Base-by-base conservation (phyloP, 495 filamentous ascomycete species). In the Cercophora samala region DNA sequence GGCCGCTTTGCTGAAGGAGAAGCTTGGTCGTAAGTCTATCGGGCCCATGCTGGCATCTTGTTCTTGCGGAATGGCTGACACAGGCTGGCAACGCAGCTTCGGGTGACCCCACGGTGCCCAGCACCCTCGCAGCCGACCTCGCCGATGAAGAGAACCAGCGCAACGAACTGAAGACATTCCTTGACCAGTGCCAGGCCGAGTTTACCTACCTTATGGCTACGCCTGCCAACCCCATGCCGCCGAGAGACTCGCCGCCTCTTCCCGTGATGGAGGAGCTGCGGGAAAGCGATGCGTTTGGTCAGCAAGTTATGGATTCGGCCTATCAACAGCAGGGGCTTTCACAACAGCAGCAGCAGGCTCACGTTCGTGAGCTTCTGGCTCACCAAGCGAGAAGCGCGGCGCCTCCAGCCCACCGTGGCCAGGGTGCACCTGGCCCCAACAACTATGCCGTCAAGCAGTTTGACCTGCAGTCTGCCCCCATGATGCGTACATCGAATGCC, bases 201-300 rank as follows among this genome's bases (percentile, higher is more conserved):
- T 86, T 89, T 63, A 85, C 85, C n/a, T 88, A 89, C 67, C 78
- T 88, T 9, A 86, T 88, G 83, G 80, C 86, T 17, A 85, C 86
- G 2, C 87, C 86, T 5, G 84, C 86, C 60, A 88, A 86, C 69
- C 86, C 86, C 23, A 74, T 83, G n/a, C 83, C 86, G 15, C 86
- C 86, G 4, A 76, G 82, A 71, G 84, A 86, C 54, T 82, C 82
- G 13, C 81, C 81, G 6, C 83, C 83, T 17, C 73, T 82, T 17
- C 81, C 81, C 8, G 71, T 82, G 32, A 76, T 82, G 13, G 83
- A 84, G 56, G 77, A 84, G 58, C 62, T 84, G n/a, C 74, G 82
- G 42, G 81, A 83, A 62, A 79, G 77, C 1, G 81, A 84, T 17
- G 71, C 68, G 0, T 83, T 80, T 63, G 77, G 77, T 23, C 78